Evolutionary conservation across 306 rosid genomes (phyloP), one percentile per base, ranked within the genome.

Genomic region (Vachellia collinsii): DNA sequence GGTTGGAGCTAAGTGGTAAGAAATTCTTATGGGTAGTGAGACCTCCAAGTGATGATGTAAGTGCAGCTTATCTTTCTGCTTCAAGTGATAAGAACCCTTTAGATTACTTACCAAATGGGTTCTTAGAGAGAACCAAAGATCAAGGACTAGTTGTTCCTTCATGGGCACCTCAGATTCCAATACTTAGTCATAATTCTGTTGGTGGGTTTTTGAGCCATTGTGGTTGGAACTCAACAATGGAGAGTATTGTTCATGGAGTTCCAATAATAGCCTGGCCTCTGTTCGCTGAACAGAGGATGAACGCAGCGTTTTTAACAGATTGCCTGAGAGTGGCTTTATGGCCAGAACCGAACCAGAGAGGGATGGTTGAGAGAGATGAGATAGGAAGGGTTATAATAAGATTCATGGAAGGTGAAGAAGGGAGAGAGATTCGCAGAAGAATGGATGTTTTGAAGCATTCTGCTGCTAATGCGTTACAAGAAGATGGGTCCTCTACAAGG

Each of bases 371-470:
- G 14, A 69, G 73, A 11, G 19, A 69, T n/a, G 73, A 69, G 5
- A 69, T 69, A n/a, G 38, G 53, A 1, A 69, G 20, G 19, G 36
- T 42, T 0, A 43, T 69, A 11, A 11, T 6, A 5, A 69, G 36
- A 12, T 69, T 69, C 10, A 69, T 69, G 73, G 73, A 69, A 41
- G 72, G 10, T 42, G 73, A 69, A 42, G 53, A 69, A 42, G 73
- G 53, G 0, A 42, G 13, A 41, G n/a, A 69, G 4, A 6, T n/a
- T n/a, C 51, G n/a, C 7, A 41, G 11, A 7, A 42, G 53, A 69
- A 69, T 69, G 73, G 5, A 69, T 3, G 53, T 11, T 0, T 42
- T 69, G 37, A 69, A 20, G n/a, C 37, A 69, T 42, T 47, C 53
- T 20, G 73, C 73, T 0, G 53, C 36, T 22, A 20, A 41, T 11